These are phyloP conservation scores for Lentinus polychrous DNA, from an alignment of 1,284 basidiomycete genomes.

Conservation along the genomic window DNA sequence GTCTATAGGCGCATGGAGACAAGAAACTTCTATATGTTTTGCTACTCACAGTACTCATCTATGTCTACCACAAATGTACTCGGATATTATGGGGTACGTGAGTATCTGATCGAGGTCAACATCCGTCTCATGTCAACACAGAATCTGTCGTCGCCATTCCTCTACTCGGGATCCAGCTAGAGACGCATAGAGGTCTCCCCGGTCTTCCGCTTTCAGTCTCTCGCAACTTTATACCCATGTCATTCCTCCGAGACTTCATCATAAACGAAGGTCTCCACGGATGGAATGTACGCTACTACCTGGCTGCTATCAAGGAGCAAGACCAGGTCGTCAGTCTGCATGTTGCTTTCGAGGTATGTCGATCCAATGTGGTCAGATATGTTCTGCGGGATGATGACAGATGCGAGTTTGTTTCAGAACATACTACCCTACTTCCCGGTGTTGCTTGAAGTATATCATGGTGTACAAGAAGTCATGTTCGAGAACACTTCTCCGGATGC, in stretches of 20 bases:
- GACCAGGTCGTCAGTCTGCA: conserved; percentile 29
- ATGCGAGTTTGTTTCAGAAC: conserved; percentile 35
- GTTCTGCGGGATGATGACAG: background rate
- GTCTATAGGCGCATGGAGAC: too few relatives aligned
- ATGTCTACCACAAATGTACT: conserved; percentile 29
- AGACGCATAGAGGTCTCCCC: conserved; percentile 54
- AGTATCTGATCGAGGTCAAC: background rate
- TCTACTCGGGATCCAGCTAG: conserved; percentile 62
- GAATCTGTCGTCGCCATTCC: conserved; percentile 66
- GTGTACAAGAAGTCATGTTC: conserved; percentile 35
- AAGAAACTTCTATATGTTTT: too few relatives aligned
- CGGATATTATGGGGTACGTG: conserved; percentile 47
- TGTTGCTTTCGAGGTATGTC: conserved; percentile 48
- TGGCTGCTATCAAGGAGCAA: conserved; percentile 41
- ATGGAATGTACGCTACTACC: conserved; percentile 67
- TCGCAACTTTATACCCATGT: conserved; percentile 53
- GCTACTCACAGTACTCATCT: conserved; percentile 2
- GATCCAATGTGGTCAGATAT: background rate
- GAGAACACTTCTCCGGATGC: conserved; percentile 4
- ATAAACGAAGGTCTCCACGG: conserved; percentile 67
- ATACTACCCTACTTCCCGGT: conserved; percentile 57
- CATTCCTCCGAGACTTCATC: conserved; percentile 49
- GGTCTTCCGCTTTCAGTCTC: conserved; percentile 36
- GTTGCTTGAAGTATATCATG: conserved; percentile 50
- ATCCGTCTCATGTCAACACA: conserved; percentile 20